A percentile compares a stretch with the other conserved stretches of the same genome.
Evolutionary conservation across 2,329 filamentous ascomycete species (phyloP).

Genomic region (Aureobasidium sp.): DNA sequence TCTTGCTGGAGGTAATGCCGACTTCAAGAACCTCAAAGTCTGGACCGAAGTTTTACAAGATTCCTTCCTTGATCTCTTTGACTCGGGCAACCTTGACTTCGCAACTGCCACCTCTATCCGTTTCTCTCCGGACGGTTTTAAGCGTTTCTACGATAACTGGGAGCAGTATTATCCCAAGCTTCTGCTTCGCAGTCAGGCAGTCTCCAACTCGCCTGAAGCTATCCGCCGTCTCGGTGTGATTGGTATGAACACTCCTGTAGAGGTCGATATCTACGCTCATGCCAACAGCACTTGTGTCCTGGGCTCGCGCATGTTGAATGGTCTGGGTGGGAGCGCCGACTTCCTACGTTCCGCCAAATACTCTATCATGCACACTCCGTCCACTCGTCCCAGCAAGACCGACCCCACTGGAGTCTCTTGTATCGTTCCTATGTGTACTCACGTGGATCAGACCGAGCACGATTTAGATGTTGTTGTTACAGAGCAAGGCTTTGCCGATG

Average conservation of each 20-base stretch:
- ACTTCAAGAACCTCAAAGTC: conserved; percentile 82
- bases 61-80: conserved; percentile 87
- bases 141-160: conserved; percentile 84
- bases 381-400: conserved; percentile 69
- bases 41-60: conserved; percentile 94
- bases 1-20: conserved; percentile 61
- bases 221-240: conserved; percentile 82
- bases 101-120: conserved; percentile 84
- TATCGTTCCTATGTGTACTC: conserved; percentile 91
- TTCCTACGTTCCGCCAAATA: conserved; percentile 75
- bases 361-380: conserved; percentile 90
- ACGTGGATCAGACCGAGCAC: conserved; percentile 88
- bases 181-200: conserved; percentile 77
- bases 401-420: conserved; percentile 76
- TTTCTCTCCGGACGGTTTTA: conserved; percentile 85
- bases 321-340: conserved; percentile 73
- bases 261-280: conserved; percentile 91
- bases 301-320: conserved; percentile 82
- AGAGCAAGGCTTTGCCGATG: conserved; percentile 72
- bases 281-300: conserved; percentile 87
- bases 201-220: conserved; percentile 85
- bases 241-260: conserved; percentile 91
- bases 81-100: conserved; percentile 75
- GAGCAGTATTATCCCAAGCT: conserved; percentile 73
- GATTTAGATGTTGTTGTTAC: conserved; percentile 86